Evolutionary conservation across 177 flowering plant genomes (phyloP).

Genomic region (Telopea speciosissima): DNA sequence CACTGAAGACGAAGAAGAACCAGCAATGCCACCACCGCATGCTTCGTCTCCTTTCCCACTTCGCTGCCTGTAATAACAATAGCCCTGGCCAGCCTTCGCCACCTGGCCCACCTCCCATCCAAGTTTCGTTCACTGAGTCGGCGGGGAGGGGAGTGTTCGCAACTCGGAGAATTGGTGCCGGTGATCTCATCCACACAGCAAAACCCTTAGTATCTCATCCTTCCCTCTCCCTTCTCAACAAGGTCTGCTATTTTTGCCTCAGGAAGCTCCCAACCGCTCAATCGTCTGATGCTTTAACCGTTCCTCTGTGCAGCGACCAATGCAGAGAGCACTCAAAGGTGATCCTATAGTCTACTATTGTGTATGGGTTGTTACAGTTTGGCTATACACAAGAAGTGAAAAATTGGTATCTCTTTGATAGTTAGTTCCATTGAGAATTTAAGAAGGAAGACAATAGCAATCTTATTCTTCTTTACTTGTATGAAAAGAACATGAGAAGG

Average conservation of each 20-base stretch:
- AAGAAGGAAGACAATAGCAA: neutral
- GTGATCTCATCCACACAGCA: conserved; percentile 85
- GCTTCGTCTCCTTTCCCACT: neutral
- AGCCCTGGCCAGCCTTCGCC: neutral
- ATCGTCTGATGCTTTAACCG: conserved; percentile 9
- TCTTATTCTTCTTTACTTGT: too few relatives aligned
- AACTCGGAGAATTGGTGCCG: conserved; percentile 59
- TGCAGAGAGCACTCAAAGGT: conserved; percentile 55
- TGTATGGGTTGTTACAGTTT: too few relatives aligned
- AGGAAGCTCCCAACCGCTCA: conserved; percentile 16
- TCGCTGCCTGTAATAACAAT: conserved; percentile 4
- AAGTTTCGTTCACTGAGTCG: conserved; percentile 60
- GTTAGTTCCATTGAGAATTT: neutral
- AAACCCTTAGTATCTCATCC: conserved; percentile 68
- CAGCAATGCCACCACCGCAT: conserved; percentile 2
- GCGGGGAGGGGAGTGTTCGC: conserved; percentile 91
- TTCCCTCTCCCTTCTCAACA: conserved; percentile 32
- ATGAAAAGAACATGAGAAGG: neutral
- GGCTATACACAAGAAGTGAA: neutral
- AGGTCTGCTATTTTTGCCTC: conserved; percentile 74
- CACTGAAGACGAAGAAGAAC: conserved; percentile 1
- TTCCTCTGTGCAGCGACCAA: conserved; percentile 47
- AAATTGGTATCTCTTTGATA: neutral
- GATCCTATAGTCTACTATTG: neutral
- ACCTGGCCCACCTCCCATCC: conserved; percentile 70